Percentiles rank a stretch among this genome's conserved stretches.
phyloP scores from a whole-genome alignment of 805 yeast species.

The Candida railenensis region DNA sequence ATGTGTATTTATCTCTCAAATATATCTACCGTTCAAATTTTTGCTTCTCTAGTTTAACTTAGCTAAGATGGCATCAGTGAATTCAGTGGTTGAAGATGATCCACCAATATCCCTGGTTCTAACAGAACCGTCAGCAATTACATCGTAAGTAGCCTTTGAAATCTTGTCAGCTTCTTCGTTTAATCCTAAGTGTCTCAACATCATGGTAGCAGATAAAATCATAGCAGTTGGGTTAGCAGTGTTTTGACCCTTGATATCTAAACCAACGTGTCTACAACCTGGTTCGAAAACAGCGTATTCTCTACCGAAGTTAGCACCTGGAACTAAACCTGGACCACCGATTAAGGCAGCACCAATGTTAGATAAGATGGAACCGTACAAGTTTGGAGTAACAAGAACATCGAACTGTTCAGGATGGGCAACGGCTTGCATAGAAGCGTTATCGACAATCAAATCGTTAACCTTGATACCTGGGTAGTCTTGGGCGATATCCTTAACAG shows the following conservation, averaged over 20 bases:
- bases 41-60: conserved; percentile 46
- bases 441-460: conserved; percentile 95
- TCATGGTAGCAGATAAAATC: conserved; percentile 86
- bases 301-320: conserved; percentile 98
- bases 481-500: conserved; percentile 80
- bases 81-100: conserved; percentile 82
- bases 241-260: conserved; percentile 92
- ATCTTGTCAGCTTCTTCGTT: conserved; percentile 82
- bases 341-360: conserved; percentile 97
- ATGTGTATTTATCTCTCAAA: background rate
- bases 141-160: conserved; percentile 84
- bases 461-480: conserved; percentile 83
- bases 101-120: conserved; percentile 95
- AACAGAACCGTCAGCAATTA: conserved; percentile 81
- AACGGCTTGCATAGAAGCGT: conserved; percentile 99
- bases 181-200: conserved; percentile 94
- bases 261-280: conserved; percentile 99
- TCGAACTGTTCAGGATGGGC: conserved; percentile 98
- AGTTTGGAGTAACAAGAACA: conserved; percentile 95
- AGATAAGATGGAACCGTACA: conserved; percentile 95
- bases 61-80: conserved; percentile 85
- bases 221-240: conserved; percentile 98
- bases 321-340: conserved; percentile 98
- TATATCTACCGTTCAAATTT: background rate
- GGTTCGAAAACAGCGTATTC: conserved; percentile 98